Evolutionary conservation across 1,139 yeast genomes (phyloP).

Genomic region (Blastobotrys apis): DNA sequence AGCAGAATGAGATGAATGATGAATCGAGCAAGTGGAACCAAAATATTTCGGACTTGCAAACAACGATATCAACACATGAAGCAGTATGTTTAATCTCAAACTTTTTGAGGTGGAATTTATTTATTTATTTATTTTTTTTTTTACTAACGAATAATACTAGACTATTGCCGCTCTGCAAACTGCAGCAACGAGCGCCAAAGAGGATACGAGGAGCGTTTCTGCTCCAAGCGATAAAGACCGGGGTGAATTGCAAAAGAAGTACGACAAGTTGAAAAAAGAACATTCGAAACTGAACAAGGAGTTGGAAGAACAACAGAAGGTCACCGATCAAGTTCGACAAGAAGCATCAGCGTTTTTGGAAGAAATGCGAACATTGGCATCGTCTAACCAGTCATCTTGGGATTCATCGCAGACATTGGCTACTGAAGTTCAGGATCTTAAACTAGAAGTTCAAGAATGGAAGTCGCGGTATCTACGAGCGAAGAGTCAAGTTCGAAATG

Average conservation of each 20-base stretch:
- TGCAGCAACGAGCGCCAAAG: background rate
- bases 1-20: conserved; percentile 6
- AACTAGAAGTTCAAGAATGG: conserved; percentile 38
- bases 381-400: conserved; percentile 20
- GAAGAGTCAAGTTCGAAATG: conserved; percentile 31
- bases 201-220: conserved; percentile 2
- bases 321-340: conserved; percentile 40
- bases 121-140: too few relatives aligned
- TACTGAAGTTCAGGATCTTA: conserved; percentile 30
- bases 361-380: conserved; percentile 40
- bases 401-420: conserved; percentile 27
- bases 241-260: conserved; percentile 18
- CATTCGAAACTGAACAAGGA: conserved; percentile 28
- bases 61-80: conserved; percentile 11
- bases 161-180: background rate
- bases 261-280: conserved; percentile 23
- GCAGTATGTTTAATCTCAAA: conserved; percentile 1
- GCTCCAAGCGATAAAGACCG: background rate
- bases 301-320: conserved; percentile 34
- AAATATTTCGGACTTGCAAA: conserved; percentile 6
- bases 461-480: conserved; percentile 34
- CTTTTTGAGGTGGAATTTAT: background rate
- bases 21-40: conserved; percentile 1
- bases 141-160: background rate
- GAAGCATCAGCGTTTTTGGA: conserved; percentile 40